Evolutionary conservation across 1,284 basidiomycete genomes (phyloP), one percentile per base, ranked within the genome.

Genomic region (Austropuccinia psidii): DNA sequence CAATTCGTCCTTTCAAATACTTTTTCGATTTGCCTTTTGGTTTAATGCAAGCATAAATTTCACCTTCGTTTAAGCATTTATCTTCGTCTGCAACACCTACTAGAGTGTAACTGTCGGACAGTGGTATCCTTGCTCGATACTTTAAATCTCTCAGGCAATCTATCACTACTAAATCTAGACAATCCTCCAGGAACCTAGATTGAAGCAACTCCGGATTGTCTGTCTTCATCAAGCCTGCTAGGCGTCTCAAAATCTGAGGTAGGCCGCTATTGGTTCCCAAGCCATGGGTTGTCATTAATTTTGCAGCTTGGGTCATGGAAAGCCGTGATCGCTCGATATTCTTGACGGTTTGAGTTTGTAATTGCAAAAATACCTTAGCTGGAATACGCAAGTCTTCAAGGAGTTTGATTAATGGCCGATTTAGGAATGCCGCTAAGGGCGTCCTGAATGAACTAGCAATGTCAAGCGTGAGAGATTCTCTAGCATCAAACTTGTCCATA

Each of bases 71-170:
- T 76, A 90, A 88, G 0, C 85, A 84, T 1, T 85, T 84, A 1
- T 88, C 88, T 80, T 90, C 89, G 77, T 90, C 89, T 8, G 88
- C 87, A 19, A 90, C 84, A 1, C 90, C 90, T 24, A 90, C 88
- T 3, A 90, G 83, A 21, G 87, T 82, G 75, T 86, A 86, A 74
- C 87, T 87, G 1, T 87, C 82, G 0, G 86, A 86, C 19, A 91
- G 84, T 2, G 84, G 85, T 45, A 91, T 88, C 24, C 88, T 83
- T 0, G 89, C 89, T 49, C 83, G 82, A 70, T 76, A 78, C 77
- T 90, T 90, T 78, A 91, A 86, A 61, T 85, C 86, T 9, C 88
- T 83, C 27, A 91, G 81, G 11, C 88, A 84, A 76, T 86, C 84
- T 68, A 85, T 85, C 78, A 86, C 85, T 0, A 86, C 84, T 35